A percentile compares a stretch with the other conserved stretches of the same genome.
phyloP scores from a whole-genome alignment of 1,139 yeast genomes.

The Hansenula anomala region DNA sequence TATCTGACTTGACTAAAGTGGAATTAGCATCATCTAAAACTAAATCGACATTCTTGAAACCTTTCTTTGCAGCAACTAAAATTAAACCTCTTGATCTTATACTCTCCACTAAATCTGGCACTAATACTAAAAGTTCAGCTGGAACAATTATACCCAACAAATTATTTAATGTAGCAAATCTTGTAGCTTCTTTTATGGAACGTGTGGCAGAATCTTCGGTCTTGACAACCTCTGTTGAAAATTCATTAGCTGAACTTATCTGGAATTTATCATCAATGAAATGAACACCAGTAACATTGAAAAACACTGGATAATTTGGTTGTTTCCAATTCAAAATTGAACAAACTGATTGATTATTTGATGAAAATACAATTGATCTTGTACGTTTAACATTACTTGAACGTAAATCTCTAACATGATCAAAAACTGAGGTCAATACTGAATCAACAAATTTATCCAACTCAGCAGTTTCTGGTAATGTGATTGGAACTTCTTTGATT shows the following conservation, averaged over 20 bases:
- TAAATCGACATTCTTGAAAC: conserved; percentile 21
- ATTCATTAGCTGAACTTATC: conserved; percentile 34
- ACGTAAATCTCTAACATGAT: conserved; percentile 62
- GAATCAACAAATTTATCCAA: conserved; percentile 74
- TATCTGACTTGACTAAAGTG: conserved; percentile 32
- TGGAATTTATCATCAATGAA: conserved; percentile 34
- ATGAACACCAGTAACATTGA: conserved; percentile 66
- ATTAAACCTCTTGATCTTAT: conserved; percentile 80
- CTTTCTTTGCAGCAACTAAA: conserved; percentile 59
- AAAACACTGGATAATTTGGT: conserved; percentile 93
- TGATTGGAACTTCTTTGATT: conserved; percentile 47
- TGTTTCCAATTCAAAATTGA: conserved; percentile 96
- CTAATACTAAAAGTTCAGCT: conserved; percentile 60
- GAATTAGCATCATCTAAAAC: conserved; percentile 7
- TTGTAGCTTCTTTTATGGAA: conserved; percentile 56
- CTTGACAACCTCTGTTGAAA: conserved; percentile 22
- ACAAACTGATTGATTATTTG: conserved; percentile 84
- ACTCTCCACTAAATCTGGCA: conserved; percentile 71
- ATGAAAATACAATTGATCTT: conserved; percentile 75
- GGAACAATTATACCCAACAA: conserved; percentile 81
- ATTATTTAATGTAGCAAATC: conserved; percentile 77
- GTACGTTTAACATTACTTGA: conserved; percentile 24
- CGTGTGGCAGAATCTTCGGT: conserved; percentile 41
- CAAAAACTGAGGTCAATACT: conserved; percentile 67
- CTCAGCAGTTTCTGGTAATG: conserved; percentile 39